phyloP scores from a whole-genome alignment of 441 rosid genomes.

The Erysimum cheiri region DNA sequence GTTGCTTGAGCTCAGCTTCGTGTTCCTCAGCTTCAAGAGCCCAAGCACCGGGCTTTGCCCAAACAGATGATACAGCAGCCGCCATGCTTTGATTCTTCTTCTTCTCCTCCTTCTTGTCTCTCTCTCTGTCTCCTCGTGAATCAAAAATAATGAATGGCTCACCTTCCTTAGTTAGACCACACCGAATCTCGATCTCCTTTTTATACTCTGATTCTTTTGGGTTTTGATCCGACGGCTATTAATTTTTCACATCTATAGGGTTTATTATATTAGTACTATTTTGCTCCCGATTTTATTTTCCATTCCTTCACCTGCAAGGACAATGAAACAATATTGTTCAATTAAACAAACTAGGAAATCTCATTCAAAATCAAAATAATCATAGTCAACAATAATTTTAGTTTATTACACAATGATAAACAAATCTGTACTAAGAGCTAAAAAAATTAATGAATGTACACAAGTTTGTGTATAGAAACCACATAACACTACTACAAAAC shows the following conservation, averaged over 20 bases:
- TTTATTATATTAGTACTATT: not conserved
- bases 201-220: conserved; percentile 5
- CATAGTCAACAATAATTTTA: not conserved
- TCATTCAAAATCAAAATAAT: not conserved
- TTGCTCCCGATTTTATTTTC: not conserved
- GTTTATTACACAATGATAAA: not conserved
- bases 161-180: conserved; percentile 35
- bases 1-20: conserved; percentile 67
- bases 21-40: conserved; percentile 86
- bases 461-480: conserved; percentile 12
- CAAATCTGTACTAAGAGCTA: not conserved
- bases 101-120: not conserved
- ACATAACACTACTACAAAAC: conserved; percentile 1
- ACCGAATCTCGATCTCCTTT: not conserved
- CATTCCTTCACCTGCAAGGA: not conserved
- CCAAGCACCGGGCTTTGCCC: conserved; percentile 96
- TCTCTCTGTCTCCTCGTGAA: not conserved
- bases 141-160: conserved; percentile 21
- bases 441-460: not conserved
- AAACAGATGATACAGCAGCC: conserved; percentile 79
- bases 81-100: no score
- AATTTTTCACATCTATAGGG: not conserved
- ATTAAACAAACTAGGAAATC: not conserved
- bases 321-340: not conserved
- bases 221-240: conserved; percentile 53